phyloP scores from a whole-genome alignment of 1,284 basidiomycete species.

The Taiwanofungus camphoratus region DNA sequence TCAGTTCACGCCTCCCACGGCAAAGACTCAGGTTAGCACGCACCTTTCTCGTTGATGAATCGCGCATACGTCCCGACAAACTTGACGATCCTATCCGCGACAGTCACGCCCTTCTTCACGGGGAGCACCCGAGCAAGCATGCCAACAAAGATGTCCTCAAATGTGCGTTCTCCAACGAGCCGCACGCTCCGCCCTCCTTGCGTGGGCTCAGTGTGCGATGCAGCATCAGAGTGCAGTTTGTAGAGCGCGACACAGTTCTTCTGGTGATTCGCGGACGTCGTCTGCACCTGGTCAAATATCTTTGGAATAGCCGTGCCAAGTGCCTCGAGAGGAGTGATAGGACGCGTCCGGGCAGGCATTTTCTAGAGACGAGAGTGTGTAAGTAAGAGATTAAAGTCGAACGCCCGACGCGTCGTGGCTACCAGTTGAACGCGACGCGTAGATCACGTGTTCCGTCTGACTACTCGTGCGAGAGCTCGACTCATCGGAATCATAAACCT shows the following conservation, averaged over 20 bases:
- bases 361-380: too few species aligned
- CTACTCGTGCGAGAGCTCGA: too few species aligned
- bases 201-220: slow-evolving; percentile 48
- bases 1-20: too few species aligned
- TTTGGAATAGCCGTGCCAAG: slow-evolving; percentile 37
- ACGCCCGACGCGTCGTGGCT: too few species aligned
- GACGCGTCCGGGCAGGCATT: too few species aligned
- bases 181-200: slow-evolving; percentile 48
- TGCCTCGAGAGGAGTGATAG: slow-evolving; percentile 29
- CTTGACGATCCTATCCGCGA: slow-evolving; percentile 80
- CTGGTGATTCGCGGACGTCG: slow-evolving; percentile 78
- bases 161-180: slow-evolving; percentile 76
- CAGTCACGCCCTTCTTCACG: slow-evolving; percentile 79
- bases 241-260: slow-evolving; percentile 89
- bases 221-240: slow-evolving; percentile 74
- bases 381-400: too few species aligned
- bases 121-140: slow-evolving; percentile 69
- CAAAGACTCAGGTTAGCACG: slow-evolving; percentile 18
- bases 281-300: slow-evolving; percentile 82
- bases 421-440: too few species aligned
- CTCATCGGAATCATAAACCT: too few species aligned
- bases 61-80: slow-evolving; percentile 83
- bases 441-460: too few species aligned
- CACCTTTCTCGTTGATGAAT: slow-evolving; percentile 77
- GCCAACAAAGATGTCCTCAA: slow-evolving; percentile 70